Base-by-base conservation (phyloP, 106 monocot species). In the Chionographis japonica region DNA sequence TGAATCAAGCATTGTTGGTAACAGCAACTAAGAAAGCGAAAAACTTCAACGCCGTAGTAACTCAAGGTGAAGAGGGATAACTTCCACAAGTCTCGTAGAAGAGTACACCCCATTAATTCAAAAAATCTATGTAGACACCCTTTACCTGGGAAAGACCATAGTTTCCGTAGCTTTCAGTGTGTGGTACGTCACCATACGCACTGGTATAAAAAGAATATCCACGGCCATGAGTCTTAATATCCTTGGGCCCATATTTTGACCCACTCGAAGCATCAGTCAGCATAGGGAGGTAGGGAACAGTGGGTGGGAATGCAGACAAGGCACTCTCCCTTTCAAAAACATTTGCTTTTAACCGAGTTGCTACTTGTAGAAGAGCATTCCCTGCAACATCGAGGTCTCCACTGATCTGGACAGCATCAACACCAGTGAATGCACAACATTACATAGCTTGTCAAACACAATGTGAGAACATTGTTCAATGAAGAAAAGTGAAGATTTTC, bases 361-460 rank as follows among this genome's bases (percentile, higher is more conserved):
- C 77, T 64, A 92, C 73, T 84, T 89, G 88, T 56, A 97, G 36
- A 64, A 97, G 86, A 81, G 97, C 97, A 78, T 66, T 78, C 68
- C 78, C 86, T 11, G 80, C 84, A 74, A 92, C 78, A 40, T 92
- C 97, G 69, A 86, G 66, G n/a, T 92, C 89, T 76, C 97, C 97
- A 76, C 81, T 83, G 13, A 97, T 90, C 97, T 97, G 81, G 6
- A 78, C 27, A 58, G 73, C 60, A 54, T 66, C 52, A 63, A 13
- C 12, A 54, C 9, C 65, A 54, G 58, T 37, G 8, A 63, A 64
- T 3, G 40, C 40, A 19, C 0, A 13, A 18, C 12, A 38, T 2
- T 50, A 16, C 27, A 27, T 39, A 72, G 61, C 51, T 50, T 46
- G 38, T 11, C 65, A 74, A n/a, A 11, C 7, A 50, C 4, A 12